A percentile compares a stretch with the other conserved stretches of the same genome.
Conservation (phyloP, 2,329 filamentous ascomycete species). For the Ascochyta koolunga region DNA sequence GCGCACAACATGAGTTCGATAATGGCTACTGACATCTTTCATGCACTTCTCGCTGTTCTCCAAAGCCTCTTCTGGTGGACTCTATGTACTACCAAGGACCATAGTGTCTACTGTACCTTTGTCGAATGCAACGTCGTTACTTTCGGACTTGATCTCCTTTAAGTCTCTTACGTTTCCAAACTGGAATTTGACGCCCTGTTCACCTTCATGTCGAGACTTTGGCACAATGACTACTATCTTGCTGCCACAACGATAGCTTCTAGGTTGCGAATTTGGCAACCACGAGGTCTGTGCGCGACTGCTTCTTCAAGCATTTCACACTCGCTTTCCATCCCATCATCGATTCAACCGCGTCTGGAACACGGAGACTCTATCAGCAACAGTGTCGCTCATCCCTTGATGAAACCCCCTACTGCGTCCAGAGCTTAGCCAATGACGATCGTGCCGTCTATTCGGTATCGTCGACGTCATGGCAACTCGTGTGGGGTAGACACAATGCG, state of each 20-base stretch:
- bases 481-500: conserved; percentile 16
- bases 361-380: too few relatives aligned
- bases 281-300: not conserved
- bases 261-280: conserved; percentile 2
- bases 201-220: conserved; percentile 50
- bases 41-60: conserved; percentile 58
- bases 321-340: not conserved
- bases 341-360: too few relatives aligned
- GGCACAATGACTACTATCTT: conserved; percentile 59
- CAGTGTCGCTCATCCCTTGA: too few relatives aligned
- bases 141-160: conserved; percentile 47
- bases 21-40: conserved; percentile 50
- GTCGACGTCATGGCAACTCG: conserved; percentile 4
- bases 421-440: not conserved
- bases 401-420: too few relatives aligned
- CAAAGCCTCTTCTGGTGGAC: conserved; percentile 56
- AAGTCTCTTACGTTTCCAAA: conserved; percentile 61
- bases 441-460: conserved; percentile 1
- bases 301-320: not conserved
- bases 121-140: conserved; percentile 63
- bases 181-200: conserved; percentile 56
- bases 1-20: too few relatives aligned
- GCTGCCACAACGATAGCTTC: not conserved
- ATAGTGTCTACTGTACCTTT: conserved; percentile 64
- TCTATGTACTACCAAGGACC: conserved; percentile 62